Evolutionary conservation across 257 asterid genomes (phyloP).

Genomic region (Cynanchum wilfordii): DNA sequence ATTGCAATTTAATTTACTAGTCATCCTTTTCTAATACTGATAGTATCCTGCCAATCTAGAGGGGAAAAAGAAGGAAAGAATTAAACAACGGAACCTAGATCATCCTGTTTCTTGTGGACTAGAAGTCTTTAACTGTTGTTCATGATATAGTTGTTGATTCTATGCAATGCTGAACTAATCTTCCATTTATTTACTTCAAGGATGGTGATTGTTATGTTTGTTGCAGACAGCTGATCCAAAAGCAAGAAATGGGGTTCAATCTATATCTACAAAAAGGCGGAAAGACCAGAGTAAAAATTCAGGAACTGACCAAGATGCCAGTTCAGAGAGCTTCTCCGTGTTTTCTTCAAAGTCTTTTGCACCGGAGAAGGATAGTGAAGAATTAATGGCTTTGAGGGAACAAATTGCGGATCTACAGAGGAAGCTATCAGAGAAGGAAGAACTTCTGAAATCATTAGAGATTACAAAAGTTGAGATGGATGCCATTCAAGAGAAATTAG

Average conservation of each 20-base stretch:
- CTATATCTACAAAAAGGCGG: slow-evolving; percentile 42
- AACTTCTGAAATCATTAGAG: slow-evolving; percentile 63
- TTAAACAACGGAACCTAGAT: background rate
- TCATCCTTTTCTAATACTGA: background rate
- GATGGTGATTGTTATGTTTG: slow-evolving; percentile 24
- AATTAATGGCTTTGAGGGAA: slow-evolving; percentile 53
- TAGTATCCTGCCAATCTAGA: background rate
- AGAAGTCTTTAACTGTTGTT: background rate
- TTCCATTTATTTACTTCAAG: background rate
- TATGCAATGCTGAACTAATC: background rate
- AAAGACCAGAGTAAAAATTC: slow-evolving; percentile 39
- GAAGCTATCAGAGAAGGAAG: slow-evolving; percentile 74
- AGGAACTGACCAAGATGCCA: slow-evolving; percentile 38
- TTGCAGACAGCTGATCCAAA: slow-evolving; percentile 49
- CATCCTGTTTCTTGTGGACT: background rate
- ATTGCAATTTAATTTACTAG: background rate
- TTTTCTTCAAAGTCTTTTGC: slow-evolving; percentile 49
- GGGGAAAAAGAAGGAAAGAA: background rate
- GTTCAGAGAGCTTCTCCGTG: slow-evolving; percentile 42
- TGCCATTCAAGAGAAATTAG: slow-evolving; percentile 36
- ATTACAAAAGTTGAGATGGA: slow-evolving; percentile 54
- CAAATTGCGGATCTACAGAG: slow-evolving; percentile 70
- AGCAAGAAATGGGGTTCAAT: slow-evolving; percentile 49
- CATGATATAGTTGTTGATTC: background rate
- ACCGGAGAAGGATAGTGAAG: slow-evolving; percentile 76